phyloP scores from a whole-genome alignment of 257 asterid species.

The Solanum infundibuliforme region DNA sequence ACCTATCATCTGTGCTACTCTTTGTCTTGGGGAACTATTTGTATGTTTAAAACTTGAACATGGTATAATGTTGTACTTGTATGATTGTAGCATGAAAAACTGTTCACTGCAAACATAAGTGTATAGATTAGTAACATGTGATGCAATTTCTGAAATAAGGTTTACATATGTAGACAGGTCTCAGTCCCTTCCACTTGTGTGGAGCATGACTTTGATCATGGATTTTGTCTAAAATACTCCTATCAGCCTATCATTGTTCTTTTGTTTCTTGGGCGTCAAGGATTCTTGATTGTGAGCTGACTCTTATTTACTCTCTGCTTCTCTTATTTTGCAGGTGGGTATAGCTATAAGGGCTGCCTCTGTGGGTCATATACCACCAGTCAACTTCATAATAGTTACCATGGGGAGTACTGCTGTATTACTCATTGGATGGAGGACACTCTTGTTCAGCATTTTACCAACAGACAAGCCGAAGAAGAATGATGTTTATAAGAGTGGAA shows the following conservation, averaged over 20 bases:
- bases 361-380: slow-evolving; percentile 63
- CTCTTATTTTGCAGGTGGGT: slow-evolving; percentile 52
- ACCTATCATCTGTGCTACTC: background rate
- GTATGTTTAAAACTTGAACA: background rate
- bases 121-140: background rate
- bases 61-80: background rate
- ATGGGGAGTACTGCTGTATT: slow-evolving; percentile 86
- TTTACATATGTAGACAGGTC: background rate
- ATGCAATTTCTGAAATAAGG: background rate
- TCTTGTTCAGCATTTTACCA: slow-evolving; percentile 42
- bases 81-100: background rate
- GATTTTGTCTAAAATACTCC: background rate
- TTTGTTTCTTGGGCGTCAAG: background rate
- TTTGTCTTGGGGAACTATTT: background rate
- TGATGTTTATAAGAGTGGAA: slow-evolving; percentile 66
- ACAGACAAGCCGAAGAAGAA: slow-evolving; percentile 34
- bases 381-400: slow-evolving; percentile 57
- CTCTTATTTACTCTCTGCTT: background rate
- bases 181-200: background rate
- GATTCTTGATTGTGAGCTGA: background rate
- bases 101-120: background rate
- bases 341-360: slow-evolving; percentile 43
- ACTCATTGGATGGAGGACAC: slow-evolving; percentile 79
- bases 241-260: background rate
- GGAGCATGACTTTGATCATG: background rate